Percentiles rank a stretch among this genome's conserved stretches.
Evolutionary conservation across 306 rosid species (phyloP).

Genomic region (Citrullus colocynthis): DNA sequence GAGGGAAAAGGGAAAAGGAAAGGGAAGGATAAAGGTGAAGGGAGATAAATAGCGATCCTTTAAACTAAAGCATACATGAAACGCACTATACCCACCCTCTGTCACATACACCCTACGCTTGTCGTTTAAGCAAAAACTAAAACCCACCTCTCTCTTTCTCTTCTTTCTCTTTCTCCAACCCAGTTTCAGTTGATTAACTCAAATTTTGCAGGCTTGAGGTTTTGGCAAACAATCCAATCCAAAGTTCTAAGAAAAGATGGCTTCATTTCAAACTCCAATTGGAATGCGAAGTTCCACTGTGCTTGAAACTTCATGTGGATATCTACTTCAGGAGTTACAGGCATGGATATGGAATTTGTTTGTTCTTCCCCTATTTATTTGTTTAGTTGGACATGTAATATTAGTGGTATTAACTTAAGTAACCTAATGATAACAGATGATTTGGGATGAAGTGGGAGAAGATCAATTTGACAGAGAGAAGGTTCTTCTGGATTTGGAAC

Average conservation of each 20-base stretch:
- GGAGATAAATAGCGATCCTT: slow-evolving; percentile 40
- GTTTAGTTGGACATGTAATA: not conserved
- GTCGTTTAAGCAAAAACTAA: slow-evolving; percentile 83
- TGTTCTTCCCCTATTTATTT: slow-evolving; percentile 1
- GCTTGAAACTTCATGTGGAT: slow-evolving; percentile 85
- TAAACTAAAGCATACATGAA: slow-evolving; percentile 47
- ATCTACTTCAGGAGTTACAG: slow-evolving; percentile 85
- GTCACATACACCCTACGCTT: slow-evolving; percentile 35
- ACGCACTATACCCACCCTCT: slow-evolving; percentile 28
- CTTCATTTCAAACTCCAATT: slow-evolving; percentile 58
- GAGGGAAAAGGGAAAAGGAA: slow-evolving; percentile 14
- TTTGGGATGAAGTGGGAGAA: slow-evolving; percentile 98
- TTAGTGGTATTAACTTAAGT: not conserved
- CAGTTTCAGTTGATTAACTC: slow-evolving; percentile 17
- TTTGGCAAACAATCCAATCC: not conserved
- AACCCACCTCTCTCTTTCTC: slow-evolving; percentile 18
- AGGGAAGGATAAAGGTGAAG: slow-evolving; percentile 21
- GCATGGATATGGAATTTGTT: slow-evolving; percentile 27
- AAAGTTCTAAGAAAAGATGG: slow-evolving; percentile 23
- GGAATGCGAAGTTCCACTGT: slow-evolving; percentile 60
- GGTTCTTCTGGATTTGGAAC: slow-evolving; percentile 77
- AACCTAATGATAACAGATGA: slow-evolving; percentile 44
- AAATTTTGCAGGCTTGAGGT: slow-evolving; percentile 22
- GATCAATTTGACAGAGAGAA: slow-evolving; percentile 78
- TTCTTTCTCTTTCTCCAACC: slow-evolving; percentile 13